Percentiles rank a stretch among this genome's conserved stretches.
These are phyloP conservation scores for Ophiostoma montium DNA, from an alignment of 2,329 filamentous ascomycete genomes.

Conservation along the genomic window DNA sequence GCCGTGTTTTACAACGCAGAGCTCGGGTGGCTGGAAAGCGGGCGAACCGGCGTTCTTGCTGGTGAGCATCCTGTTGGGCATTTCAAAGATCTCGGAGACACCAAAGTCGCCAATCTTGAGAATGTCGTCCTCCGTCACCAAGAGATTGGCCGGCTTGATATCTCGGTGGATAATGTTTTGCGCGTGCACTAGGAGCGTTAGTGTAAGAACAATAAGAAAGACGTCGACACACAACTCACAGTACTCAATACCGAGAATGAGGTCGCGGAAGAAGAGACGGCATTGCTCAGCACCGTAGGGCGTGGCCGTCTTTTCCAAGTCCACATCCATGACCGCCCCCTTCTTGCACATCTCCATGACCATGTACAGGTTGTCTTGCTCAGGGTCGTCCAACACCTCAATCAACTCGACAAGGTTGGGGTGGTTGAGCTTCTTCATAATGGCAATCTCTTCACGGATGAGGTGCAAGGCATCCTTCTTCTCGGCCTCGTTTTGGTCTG, in stretches of 20 bases:
- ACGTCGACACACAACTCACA: conserved; percentile 32
- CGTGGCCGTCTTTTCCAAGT: conserved; percentile 65
- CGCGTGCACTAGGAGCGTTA: conserved; percentile 49
- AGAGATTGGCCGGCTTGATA: conserved; percentile 93
- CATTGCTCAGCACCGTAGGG: conserved; percentile 75
- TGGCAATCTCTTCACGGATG: conserved; percentile 91
- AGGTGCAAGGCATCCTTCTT: conserved; percentile 62
- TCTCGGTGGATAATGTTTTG: conserved; percentile 93
- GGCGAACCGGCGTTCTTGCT: conserved; percentile 89
- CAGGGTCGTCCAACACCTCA: conserved; percentile 89
- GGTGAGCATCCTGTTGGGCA: conserved; percentile 70
- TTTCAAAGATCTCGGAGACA: conserved; percentile 98
- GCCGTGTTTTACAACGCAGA: conserved; percentile 76
- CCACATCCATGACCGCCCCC: conserved; percentile 92
- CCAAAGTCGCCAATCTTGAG: conserved; percentile 97
- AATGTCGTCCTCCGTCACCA: conserved; percentile 81
- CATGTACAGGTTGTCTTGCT: conserved; percentile 95
- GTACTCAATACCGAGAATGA: conserved; percentile 92
- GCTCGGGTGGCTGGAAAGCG: conserved; percentile 83
- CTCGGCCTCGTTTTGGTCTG: conserved; percentile 38
- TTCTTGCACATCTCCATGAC: conserved; percentile 99
- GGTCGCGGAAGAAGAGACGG: conserved; percentile 83
- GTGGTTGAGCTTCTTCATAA: conserved; percentile 98
- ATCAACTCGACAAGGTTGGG: conserved; percentile 85
- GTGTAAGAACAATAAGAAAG: background rate